Base-by-base conservation (phyloP, 2,329 filamentous ascomycete species). In the Sphaerostilbella broomeana region DNA sequence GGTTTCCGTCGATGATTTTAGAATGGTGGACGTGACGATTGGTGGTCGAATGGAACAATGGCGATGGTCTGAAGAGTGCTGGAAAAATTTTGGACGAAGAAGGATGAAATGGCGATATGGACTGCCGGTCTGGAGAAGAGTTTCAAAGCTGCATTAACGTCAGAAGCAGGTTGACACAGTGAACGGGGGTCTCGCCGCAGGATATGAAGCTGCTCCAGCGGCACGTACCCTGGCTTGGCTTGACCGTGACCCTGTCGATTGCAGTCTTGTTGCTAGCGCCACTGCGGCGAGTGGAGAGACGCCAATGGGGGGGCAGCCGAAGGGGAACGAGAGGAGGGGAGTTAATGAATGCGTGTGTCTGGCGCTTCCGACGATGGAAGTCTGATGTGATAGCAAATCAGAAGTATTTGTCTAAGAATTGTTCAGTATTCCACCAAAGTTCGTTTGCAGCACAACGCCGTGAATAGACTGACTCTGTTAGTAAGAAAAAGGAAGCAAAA, bases 111-210 rank as follows among this genome's bases (percentile, higher is more conserved):
- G 49, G 49, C 54, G 50, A 43, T 48, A 45, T 43, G 25, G 47
- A 45, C 46, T 52, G 54, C 56, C 57, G 58, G 56, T 58, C 60
- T 42, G 40, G 40, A 40, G 35, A 40, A n/a, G 34, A 31, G 35
- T 43, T 39, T 43, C 40, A 43, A 39, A 36, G 40, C 30, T 43
- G 40, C 30, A 26, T 43, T 52, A 60, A 57, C 54, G 55, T 62
- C 52, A 63, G 58, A 60, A 62, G 39, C 27, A 60, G 26, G 28
- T 38, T 42, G 33, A 32, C 55, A 59, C 59, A 55, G 50, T 53
- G 53, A 54, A 55, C 58, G 48, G 49, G 56, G 57, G 55, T 58
- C 54, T 55, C 61, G 58, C 60, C 60, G 60, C 57, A 61, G 56
- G 52, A 51, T 53, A 49, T 53, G 51, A 51, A 49, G 49, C 49